A percentile compares a stretch with the other conserved stretches of the same genome.
phyloP scores from a whole-genome alignment of 2,329 filamentous ascomycete genomes.

The Talaromyces sp. region DNA sequence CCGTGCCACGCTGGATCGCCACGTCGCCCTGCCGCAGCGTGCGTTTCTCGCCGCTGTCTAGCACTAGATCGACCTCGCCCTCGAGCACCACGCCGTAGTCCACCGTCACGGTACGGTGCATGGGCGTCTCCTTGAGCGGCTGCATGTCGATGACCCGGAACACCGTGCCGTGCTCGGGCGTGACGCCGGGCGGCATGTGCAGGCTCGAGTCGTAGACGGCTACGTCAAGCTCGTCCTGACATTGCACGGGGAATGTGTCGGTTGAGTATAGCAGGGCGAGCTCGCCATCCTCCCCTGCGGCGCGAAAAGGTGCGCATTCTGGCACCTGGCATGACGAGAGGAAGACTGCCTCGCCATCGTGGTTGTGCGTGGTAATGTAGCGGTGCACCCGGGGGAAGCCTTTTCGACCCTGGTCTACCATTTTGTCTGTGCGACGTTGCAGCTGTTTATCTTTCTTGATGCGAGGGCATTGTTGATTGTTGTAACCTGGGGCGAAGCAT shows the following conservation, averaged over 20 bases:
- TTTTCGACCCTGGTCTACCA: slow-evolving; percentile 16
- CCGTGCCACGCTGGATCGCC: slow-evolving; percentile 28
- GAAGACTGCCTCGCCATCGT: slow-evolving; percentile 34
- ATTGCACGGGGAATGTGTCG: slow-evolving; percentile 21
- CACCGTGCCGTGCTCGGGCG: slow-evolving; percentile 26
- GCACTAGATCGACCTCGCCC: slow-evolving; percentile 31
- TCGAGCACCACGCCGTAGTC: slow-evolving; percentile 37
- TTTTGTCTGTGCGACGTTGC: slow-evolving; percentile 14
- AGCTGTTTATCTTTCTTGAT: neutral
- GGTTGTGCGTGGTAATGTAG: slow-evolving; percentile 36
- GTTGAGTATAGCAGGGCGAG: slow-evolving; percentile 28
- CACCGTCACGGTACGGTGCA: slow-evolving; percentile 35
- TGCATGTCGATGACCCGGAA: slow-evolving; percentile 31
- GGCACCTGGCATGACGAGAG: slow-evolving; percentile 28
- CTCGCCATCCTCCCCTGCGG: slow-evolving; percentile 26
- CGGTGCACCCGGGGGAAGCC: slow-evolving; percentile 30
- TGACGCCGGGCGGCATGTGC: slow-evolving; percentile 29
- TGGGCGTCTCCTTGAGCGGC: slow-evolving; percentile 28
- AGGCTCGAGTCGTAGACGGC: slow-evolving; percentile 29
- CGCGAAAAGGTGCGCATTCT: slow-evolving; percentile 26
- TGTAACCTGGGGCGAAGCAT: neutral
- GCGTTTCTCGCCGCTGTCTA: slow-evolving; percentile 32
- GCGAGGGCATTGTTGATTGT: neutral
- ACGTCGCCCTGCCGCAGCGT: slow-evolving; percentile 32
- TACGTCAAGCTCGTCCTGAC: slow-evolving; percentile 29